Evolutionary conservation across 169 alveolate genomes (phyloP), one percentile per base, ranked within the genome.

Genomic region (Plasmodium ovale): DNA sequence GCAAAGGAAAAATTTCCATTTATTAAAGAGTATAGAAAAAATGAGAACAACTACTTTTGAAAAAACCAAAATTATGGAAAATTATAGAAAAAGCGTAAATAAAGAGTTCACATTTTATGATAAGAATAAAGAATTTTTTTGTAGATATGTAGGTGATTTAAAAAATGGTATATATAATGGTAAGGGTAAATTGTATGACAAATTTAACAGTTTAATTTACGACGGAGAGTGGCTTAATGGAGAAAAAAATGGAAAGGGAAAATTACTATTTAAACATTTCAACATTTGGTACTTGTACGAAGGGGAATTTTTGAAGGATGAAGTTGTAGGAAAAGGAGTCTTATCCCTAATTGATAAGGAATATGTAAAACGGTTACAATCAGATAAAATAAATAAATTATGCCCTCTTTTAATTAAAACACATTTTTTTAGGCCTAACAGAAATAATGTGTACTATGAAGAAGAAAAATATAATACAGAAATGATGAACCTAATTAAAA

Each of bases 231-330:
- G 91, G 91, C 16, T 56, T 19, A 70, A 85, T 35, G 33, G 58
- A 56, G 74, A 85, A 85, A 85, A 58, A 85, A 71, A 68, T 49
- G 91, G 91, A 54, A 68, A 69, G 31, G 91, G 91, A 10, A 85
- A 85, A 69, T 70, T 85, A 33, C 29, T 85, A 19, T 85, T 85
- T 16, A 85, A 85, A 60, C 29, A 85, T 70, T 85, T 85, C 39
- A 85, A 85, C 44, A 85, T 85, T 49, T 85, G 91, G 91, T 85
- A 85, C 16, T 47, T 85, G 49, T 85, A 68, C 69, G 91, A 85
- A 85, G 91, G 91, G 21, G 65, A 68, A 35, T 85, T 85, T 71
- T 69, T 47, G 10, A 68, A 51, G 16, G 91, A 85, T 56, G 87
- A 85, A 68, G 69, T 85, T 21, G 62, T 85, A 37, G 91, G 47